A percentile compares a stretch with the other conserved stretches of the same genome.
Evolutionary conservation across 2,329 filamentous ascomycete genomes (phyloP).

Genomic region (Dothideomycetidae sp.): DNA sequence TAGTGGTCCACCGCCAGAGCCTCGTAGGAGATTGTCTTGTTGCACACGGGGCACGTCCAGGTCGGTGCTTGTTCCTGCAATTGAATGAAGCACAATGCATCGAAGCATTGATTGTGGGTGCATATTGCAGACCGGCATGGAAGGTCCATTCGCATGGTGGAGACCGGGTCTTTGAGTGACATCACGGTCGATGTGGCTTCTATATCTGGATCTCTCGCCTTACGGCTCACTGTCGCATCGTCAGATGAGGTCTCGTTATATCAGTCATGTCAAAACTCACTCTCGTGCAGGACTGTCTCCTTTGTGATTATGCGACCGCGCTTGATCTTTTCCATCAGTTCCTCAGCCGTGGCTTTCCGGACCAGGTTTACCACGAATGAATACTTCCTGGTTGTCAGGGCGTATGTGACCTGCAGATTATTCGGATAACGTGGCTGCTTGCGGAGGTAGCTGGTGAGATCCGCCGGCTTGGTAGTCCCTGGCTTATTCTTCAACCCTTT

Average conservation of each 20-base stretch:
- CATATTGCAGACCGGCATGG: slow-evolving; percentile 71
- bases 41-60: slow-evolving; percentile 93
- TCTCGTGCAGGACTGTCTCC: slow-evolving; percentile 66
- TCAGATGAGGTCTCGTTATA: background rate
- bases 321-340: slow-evolving; percentile 55
- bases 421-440: slow-evolving; percentile 60
- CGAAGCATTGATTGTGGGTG: slow-evolving; percentile 87
- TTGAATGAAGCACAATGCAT: slow-evolving; percentile 81
- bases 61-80: slow-evolving; percentile 92
- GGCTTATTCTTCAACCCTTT: slow-evolving; percentile 92
- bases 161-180: slow-evolving; percentile 84
- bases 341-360: slow-evolving; percentile 53
- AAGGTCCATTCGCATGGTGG: slow-evolving; percentile 63
- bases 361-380: slow-evolving; percentile 60
- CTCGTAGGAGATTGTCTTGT: slow-evolving; percentile 66
- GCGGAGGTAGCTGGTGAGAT: slow-evolving; percentile 67
- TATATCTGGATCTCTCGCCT: slow-evolving; percentile 76
- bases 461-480: slow-evolving; percentile 82
- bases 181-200: slow-evolving; percentile 76
- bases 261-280: slow-evolving; percentile 39
- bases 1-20: slow-evolving; percentile 80
- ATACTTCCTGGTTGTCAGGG: slow-evolving; percentile 61
- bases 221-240: slow-evolving; percentile 50
- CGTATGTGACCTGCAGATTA: slow-evolving; percentile 74
- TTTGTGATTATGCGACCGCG: slow-evolving; percentile 60